phyloP scores from a whole-genome alignment of 208 protist genomes.

The Leishmania tropica region DNA sequence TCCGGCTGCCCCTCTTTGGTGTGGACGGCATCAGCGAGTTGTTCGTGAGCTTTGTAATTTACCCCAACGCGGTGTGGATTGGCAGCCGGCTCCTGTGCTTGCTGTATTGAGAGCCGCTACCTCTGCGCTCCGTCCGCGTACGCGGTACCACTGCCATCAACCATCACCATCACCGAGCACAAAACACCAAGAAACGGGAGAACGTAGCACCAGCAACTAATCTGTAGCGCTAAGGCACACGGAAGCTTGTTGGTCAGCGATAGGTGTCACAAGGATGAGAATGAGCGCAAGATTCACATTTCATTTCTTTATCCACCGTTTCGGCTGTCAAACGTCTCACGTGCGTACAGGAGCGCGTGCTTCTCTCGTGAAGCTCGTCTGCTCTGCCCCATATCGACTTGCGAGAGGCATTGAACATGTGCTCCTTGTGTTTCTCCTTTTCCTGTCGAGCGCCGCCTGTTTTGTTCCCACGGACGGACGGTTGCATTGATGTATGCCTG shows the following conservation, averaged over 20 bases:
- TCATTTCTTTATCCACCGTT: neutral
- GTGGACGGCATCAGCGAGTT: conserved; percentile 40
- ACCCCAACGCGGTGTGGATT: conserved; percentile 65
- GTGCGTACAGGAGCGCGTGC: neutral
- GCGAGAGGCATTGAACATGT: neutral
- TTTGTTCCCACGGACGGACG: no score
- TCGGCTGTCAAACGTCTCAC: neutral
- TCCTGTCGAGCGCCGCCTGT: neutral
- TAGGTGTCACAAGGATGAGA: neutral
- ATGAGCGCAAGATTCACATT: neutral
- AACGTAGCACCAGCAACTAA: neutral
- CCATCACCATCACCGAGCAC: neutral
- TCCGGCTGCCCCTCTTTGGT: conserved; percentile 34
- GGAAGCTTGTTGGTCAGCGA: neutral
- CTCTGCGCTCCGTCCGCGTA: neutral
- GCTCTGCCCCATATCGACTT: neutral
- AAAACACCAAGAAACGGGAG: neutral
- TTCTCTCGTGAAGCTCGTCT: neutral
- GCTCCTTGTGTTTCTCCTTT: neutral
- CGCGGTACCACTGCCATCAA: neutral
- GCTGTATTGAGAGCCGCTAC: neutral
- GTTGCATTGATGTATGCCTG: neutral
- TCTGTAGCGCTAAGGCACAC: neutral
- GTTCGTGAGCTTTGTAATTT: conserved; percentile 65
- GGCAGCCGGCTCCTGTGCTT: conserved; percentile 30